Percentiles rank a stretch among this genome's conserved stretches.
These are phyloP conservation scores for Polychytrium aggregatum DNA, from an alignment of 192 early-diverging fungal species.

Conservation along the genomic window DNA sequence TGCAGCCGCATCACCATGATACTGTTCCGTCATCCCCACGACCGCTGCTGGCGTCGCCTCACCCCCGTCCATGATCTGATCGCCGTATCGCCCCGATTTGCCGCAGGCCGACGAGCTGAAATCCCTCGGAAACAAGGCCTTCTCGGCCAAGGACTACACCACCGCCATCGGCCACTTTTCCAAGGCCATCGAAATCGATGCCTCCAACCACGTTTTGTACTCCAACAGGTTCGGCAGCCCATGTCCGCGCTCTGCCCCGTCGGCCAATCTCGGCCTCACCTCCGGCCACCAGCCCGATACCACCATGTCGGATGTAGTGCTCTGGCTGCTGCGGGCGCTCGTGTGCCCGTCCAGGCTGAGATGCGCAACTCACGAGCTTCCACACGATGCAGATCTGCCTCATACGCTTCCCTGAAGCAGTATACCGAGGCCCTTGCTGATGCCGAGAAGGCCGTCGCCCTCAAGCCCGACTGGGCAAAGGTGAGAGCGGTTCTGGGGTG, in stretches of 20 bases:
- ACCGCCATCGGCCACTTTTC: slow-evolving; percentile 70
- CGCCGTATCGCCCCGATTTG: no score
- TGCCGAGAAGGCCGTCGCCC: slow-evolving; percentile 71
- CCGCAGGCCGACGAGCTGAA: slow-evolving; percentile 62
- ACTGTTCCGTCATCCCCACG: no score
- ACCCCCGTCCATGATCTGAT: no score
- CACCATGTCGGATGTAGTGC: background rate
- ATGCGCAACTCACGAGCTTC: no score
- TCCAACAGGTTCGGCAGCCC: slow-evolving; percentile 58
- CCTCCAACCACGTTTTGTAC: slow-evolving; percentile 82
- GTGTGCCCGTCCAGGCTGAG: background rate
- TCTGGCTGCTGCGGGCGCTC: background rate
- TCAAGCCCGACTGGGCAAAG: slow-evolving; percentile 82
- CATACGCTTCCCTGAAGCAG: slow-evolving; percentile 65
- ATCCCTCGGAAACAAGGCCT: slow-evolving; percentile 73
- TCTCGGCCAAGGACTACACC: slow-evolving; percentile 62
- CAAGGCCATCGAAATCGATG: slow-evolving; percentile 75
- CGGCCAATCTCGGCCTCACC: no score
- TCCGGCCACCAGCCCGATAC: background rate
- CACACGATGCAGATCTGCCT: slow-evolving; percentile 65
- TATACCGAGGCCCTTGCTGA: slow-evolving; percentile 70
- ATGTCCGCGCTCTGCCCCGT: background rate
- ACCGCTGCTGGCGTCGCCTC: no score
- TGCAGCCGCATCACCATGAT: no score
- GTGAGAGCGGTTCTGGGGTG: slow-evolving; percentile 8